A percentile compares a stretch with the other conserved stretches of the same genome.
Conservation (phyloP, 2,329 filamentous ascomycete species). For the Pseudogymnoascus sp. region DNA sequence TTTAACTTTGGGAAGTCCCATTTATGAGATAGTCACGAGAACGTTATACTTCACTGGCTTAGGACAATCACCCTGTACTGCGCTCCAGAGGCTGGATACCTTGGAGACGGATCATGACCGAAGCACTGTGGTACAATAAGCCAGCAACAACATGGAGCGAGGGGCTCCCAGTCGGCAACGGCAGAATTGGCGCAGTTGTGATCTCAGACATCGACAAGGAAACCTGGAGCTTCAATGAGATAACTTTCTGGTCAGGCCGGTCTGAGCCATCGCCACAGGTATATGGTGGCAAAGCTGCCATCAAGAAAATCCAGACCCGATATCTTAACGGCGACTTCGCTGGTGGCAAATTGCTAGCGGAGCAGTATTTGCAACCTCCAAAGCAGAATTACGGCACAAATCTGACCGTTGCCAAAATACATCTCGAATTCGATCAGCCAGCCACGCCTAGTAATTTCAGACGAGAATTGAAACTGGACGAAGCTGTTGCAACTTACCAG, state of each 20-base stretch:
- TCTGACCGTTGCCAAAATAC: not conserved
- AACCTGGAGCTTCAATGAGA: constrained; percentile 2
- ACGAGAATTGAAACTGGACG: no score
- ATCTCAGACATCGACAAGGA: constrained; percentile 3
- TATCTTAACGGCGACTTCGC: not conserved
- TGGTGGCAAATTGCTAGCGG: not conserved
- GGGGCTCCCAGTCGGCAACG: constrained; percentile 12
- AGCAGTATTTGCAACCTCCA: constrained; percentile 2
- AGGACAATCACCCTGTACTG: no score
- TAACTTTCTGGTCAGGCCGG: constrained; percentile 8
- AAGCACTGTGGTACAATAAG: constrained; percentile 10
- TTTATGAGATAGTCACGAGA: no score
- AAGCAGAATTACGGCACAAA: constrained; percentile 8
- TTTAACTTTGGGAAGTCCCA: no score
- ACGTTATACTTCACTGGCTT: no score
- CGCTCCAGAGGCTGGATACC: no score
- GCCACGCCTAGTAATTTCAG: not conserved
- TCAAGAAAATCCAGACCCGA: not conserved
- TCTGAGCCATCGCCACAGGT: not conserved
- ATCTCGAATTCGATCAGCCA: not conserved
- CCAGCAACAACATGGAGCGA: constrained; percentile 10
- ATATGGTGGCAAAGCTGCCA: constrained; percentile 3
- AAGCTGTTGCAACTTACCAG: not conserved
- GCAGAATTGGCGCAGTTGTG: constrained; percentile 12
- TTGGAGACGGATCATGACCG: no score